phyloP scores from a whole-genome alignment of 495 filamentous ascomycete species.

The Acidomyces sp. region DNA sequence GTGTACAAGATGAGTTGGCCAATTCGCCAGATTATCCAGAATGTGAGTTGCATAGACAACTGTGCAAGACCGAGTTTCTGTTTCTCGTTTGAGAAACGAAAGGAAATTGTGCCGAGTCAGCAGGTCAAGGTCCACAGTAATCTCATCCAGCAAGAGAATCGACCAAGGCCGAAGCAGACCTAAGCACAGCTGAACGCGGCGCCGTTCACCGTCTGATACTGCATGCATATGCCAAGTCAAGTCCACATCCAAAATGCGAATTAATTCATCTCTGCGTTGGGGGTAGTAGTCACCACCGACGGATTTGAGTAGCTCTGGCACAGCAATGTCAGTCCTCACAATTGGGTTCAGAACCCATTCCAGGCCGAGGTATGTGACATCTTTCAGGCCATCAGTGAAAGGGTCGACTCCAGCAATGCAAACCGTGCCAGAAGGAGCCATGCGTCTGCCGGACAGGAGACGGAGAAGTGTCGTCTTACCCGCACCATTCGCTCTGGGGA shows the following conservation, averaged over 20 bases:
- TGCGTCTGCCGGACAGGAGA: slow-evolving; percentile 78
- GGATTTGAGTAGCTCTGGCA: slow-evolving; percentile 66
- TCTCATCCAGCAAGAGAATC: slow-evolving; percentile 84
- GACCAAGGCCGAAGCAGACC: slow-evolving; percentile 87
- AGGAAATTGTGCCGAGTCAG: slow-evolving; percentile 74
- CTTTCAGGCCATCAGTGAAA: slow-evolving; percentile 74
- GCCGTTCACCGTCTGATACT: slow-evolving; percentile 79
- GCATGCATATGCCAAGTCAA: slow-evolving; percentile 86
- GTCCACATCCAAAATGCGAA: slow-evolving; percentile 84
- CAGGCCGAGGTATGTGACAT: slow-evolving; percentile 89
- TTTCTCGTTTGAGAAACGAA: slow-evolving; percentile 75
- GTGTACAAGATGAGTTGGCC: slow-evolving; percentile 91
- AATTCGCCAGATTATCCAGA: slow-evolving; percentile 77
- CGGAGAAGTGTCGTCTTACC: slow-evolving; percentile 95
- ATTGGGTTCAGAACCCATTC: slow-evolving; percentile 99
- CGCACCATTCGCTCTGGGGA: slow-evolving; percentile 68
- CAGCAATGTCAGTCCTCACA: slow-evolving; percentile 87
- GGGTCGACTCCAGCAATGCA: slow-evolving; percentile 71
- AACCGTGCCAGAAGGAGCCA: slow-evolving; percentile 63
- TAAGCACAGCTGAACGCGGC: slow-evolving; percentile 92
- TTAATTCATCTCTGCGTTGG: slow-evolving; percentile 69
- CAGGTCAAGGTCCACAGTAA: slow-evolving; percentile 92
- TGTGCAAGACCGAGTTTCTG: slow-evolving; percentile 65
- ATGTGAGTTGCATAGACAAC: slow-evolving; percentile 98
- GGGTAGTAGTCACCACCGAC: slow-evolving; percentile 79